phyloP scores from a whole-genome alignment of 139 green algal species.

The Chlorella sp. region DNA sequence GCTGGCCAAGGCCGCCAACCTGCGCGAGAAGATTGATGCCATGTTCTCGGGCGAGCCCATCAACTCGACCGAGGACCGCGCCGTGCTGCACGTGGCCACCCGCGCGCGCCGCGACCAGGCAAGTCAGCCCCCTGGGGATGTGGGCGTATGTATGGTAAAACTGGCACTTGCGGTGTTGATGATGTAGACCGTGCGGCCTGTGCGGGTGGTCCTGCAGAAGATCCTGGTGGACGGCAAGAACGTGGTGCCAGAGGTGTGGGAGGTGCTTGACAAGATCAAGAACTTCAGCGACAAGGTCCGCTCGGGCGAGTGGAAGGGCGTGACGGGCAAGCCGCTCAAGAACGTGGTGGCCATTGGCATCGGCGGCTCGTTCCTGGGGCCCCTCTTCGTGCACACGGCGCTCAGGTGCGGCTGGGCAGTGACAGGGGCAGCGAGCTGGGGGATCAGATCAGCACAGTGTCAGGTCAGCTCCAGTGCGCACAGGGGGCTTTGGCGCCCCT shows the following conservation, averaged over 20 bases:
- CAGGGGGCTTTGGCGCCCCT: no score
- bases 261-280: conserved; percentile 98
- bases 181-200: no score
- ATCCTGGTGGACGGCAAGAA: conserved; percentile 82
- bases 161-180: no score
- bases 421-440: no score
- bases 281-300: conserved; percentile 84
- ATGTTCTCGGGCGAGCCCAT: conserved; percentile 96
- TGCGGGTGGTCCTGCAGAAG: conserved; percentile 41
- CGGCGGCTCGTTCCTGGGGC: conserved; percentile 92
- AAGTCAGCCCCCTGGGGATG: no score
- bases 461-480: no score
- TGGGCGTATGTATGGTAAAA: no score
- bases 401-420: conserved; percentile 66
- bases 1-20: conserved; percentile 52
- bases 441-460: no score
- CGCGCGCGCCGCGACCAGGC: conserved; percentile 75
- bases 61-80: conserved; percentile 92
- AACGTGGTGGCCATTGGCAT: conserved; percentile 97
- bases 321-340: conserved; percentile 93
- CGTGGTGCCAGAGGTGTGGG: conserved; percentile 94
- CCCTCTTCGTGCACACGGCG: conserved; percentile 98
- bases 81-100: conserved; percentile 94
- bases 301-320: conserved; percentile 84
- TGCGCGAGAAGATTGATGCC: conserved; percentile 88